These are phyloP conservation scores for Colletotrichum sansevieriae DNA, from an alignment of 2,329 filamentous ascomycete species.

Conservation along the genomic window DNA sequence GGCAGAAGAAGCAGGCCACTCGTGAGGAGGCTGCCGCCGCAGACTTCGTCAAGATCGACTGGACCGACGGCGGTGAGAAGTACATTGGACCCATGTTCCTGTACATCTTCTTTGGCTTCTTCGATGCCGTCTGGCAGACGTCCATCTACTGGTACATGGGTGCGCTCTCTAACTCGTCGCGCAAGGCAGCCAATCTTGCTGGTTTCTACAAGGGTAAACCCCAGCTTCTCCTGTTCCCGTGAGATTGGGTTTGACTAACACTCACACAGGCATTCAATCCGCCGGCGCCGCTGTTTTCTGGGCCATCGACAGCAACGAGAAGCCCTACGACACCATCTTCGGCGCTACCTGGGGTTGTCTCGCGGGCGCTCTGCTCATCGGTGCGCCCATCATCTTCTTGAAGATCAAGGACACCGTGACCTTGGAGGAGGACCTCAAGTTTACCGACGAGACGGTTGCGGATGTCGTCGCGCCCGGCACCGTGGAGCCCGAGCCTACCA, in stretches of 20 bases:
- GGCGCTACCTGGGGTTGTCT: slow-evolving; percentile 80
- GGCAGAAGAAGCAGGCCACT: slow-evolving; percentile 72
- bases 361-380: slow-evolving; percentile 79
- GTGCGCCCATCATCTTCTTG: slow-evolving; percentile 81
- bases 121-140: slow-evolving; percentile 91
- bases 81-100: slow-evolving; percentile 87
- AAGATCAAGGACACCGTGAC: slow-evolving; percentile 86
- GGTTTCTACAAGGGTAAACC: slow-evolving; percentile 80
- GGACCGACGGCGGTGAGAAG: slow-evolving; percentile 67
- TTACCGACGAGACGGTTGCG: slow-evolving; percentile 83
- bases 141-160: slow-evolving; percentile 97
- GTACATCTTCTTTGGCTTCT: slow-evolving; percentile 92
- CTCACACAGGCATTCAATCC: slow-evolving; percentile 75
- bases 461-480: slow-evolving; percentile 68
- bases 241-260: slow-evolving; percentile 30
- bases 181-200: slow-evolving; percentile 91
- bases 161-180: slow-evolving; percentile 89
- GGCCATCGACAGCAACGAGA: slow-evolving; percentile 74
- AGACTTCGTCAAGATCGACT: slow-evolving; percentile 65
- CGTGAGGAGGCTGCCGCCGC: slow-evolving; percentile 54
- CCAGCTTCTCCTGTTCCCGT: not conserved
- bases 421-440: slow-evolving; percentile 85
- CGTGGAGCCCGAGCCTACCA: slow-evolving; percentile 17
- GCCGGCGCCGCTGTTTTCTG: slow-evolving; percentile 83
- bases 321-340: slow-evolving; percentile 79